Conservation (phyloP, 331 rosid genomes). For the Arachis monticola region DNA sequence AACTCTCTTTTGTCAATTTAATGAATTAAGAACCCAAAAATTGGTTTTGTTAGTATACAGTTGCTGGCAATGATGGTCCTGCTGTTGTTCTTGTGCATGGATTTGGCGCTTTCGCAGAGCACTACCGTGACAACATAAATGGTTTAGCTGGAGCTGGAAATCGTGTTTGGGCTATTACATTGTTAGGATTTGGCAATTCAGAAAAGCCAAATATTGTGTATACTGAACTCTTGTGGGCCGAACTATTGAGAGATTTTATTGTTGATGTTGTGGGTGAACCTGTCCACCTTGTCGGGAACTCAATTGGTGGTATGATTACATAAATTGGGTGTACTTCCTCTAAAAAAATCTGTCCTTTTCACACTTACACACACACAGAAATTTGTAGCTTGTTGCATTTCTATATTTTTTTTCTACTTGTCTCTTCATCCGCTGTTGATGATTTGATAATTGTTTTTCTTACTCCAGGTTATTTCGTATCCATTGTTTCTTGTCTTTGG, state of each 20-base stretch:
- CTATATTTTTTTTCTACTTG: neutral
- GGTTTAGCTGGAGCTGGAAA: too few species aligned
- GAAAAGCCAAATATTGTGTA: too few species aligned
- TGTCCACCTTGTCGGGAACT: slow-evolving; percentile 86
- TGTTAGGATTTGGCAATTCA: too few species aligned
- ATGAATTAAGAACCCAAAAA: slow-evolving; percentile 35
- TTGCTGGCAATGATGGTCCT: slow-evolving; percentile 75
- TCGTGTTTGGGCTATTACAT: too few species aligned
- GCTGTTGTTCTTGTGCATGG: slow-evolving; percentile 81
- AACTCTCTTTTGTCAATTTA: slow-evolving; percentile 18
- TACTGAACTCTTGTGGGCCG: too few species aligned
- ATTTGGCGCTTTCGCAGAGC: slow-evolving; percentile 92
- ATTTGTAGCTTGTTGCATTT: slow-evolving; percentile 9
- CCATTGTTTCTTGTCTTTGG: slow-evolving; percentile 70
- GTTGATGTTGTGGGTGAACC: slow-evolving; percentile 81
- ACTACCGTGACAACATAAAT: slow-evolving; percentile 70
- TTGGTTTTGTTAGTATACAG: slow-evolving; percentile 62
- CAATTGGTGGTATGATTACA: slow-evolving; percentile 76
- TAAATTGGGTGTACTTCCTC: slow-evolving; percentile 15
- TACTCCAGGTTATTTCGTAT: slow-evolving; percentile 66
- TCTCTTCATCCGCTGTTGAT: neutral
- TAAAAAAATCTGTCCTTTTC: slow-evolving; percentile 8
- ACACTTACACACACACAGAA: slow-evolving; percentile 5
- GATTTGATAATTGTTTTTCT: slow-evolving; percentile 3
- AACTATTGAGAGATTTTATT: slow-evolving; percentile 78